Evolutionary conservation across 1,284 basidiomycete genomes (phyloP).

Genomic region (Cryptococcus sp.): DNA sequence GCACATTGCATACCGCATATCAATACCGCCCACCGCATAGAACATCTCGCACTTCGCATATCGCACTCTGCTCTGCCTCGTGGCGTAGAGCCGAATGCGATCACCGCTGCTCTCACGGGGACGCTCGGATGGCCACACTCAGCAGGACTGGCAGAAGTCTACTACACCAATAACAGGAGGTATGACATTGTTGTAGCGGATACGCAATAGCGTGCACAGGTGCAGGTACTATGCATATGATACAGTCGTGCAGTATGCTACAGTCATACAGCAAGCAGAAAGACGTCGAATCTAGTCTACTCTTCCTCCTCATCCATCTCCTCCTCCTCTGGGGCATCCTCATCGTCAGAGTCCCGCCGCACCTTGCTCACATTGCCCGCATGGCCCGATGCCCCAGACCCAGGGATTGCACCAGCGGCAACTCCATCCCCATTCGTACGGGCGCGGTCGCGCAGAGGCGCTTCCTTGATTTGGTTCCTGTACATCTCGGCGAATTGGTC

Average conservation of each 20-base stretch:
- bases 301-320: conserved; percentile 20
- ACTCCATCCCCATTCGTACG: conserved; percentile 4
- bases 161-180: too few relatives aligned
- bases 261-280: not conserved
- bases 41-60: too few relatives aligned
- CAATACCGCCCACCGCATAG: too few relatives aligned
- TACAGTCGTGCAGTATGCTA: not conserved
- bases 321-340: conserved; percentile 34
- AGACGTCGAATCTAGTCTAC: not conserved
- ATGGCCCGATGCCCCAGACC: not conserved
- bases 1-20: not conserved
- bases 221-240: not conserved
- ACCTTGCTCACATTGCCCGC: conserved; percentile 39
- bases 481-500: conserved; percentile 69
- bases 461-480: conserved; percentile 58
- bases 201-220: too few relatives aligned
- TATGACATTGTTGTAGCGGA: too few relatives aligned
- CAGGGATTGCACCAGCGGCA: not conserved
- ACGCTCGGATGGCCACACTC: too few relatives aligned
- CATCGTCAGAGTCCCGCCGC: conserved; percentile 19
- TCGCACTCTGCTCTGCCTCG: too few relatives aligned
- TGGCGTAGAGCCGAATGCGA: too few relatives aligned
- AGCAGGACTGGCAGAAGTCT: too few relatives aligned
- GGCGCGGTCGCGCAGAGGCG: conserved; percentile 13
- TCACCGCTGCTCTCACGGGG: too few relatives aligned